Evolutionary conservation across 2,329 filamentous ascomycete genomes (phyloP), one percentile per base, ranked within the genome.

Genomic region (Alternaria postmessia): DNA sequence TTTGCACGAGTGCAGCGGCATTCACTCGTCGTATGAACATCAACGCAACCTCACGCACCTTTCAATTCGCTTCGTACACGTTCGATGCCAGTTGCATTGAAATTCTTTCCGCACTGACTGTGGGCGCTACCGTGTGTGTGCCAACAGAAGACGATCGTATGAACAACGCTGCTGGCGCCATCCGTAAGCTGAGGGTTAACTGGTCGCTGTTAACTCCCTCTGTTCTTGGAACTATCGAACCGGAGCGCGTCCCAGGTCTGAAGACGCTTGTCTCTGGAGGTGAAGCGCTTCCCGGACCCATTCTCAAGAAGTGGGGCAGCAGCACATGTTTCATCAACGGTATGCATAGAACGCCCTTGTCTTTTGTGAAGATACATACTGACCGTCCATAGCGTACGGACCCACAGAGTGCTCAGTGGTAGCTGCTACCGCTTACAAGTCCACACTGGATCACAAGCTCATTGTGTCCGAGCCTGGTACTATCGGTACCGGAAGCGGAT

Each of bases 11-110:
- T 51, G 70, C 73, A 41, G 61, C 63, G 51, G 66, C 68, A 2
- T 75, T 76, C 43, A 74, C 70, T 18, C 69, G 51, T 43, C 62
- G 64, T 20, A 67, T 73, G 64, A 79, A 82, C 6, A 86, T 87
- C 57, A 81, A 80, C 61, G 78, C 70, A 4, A 78, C 75, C 0
- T 88, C 87, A n/a, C 83, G 90, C 4, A 85, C 88, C 4, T 82
- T 89, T 44, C 77, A 81, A 54, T 81, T 80, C 42, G 75, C 77
- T 6, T 76, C 83, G 5, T 86, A 86, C 63, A 84, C 84, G 1
- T 87, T 87, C 62, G 85, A 87, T 54, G 84, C 84, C 22, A 84
- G 82, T 64, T 84, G 85, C 51, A 80, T 82, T 64, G 85, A 85
- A 64, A 85, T 87, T 69, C 77, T 86, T 4, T 83, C 82, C 61